Evolutionary conservation across 441 rosid species (phyloP).

Genomic region (Aleurites moluccanus): DNA sequence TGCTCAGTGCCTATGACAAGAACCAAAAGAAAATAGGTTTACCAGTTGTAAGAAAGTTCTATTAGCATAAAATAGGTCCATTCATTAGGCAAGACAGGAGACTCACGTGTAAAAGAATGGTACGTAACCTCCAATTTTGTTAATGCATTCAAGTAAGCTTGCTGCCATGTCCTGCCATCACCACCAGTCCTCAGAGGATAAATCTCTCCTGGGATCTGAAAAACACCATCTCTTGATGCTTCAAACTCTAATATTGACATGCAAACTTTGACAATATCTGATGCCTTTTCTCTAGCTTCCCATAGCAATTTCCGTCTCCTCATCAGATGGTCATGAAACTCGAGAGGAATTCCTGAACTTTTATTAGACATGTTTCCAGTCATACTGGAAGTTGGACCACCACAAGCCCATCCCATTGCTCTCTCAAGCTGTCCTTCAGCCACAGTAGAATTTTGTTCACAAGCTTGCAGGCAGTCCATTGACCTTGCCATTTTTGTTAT

Average conservation of each 20-base stretch:
- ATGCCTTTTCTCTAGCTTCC: constrained; percentile 90
- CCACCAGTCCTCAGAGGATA: constrained; percentile 45
- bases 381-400: constrained; percentile 67
- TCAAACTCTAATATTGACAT: constrained; percentile 88
- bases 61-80: constrained; percentile 11
- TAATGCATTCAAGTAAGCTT: constrained; percentile 65
- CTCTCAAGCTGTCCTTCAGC: constrained; percentile 98
- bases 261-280: constrained; percentile 69
- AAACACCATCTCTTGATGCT: constrained; percentile 89
- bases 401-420: constrained; percentile 99
- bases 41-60: constrained; percentile 15
- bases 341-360: constrained; percentile 83
- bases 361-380: constrained; percentile 59
- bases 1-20: constrained; percentile 63
- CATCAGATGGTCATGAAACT: constrained; percentile 80
- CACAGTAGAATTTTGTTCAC: constrained; percentile 65
- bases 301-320: constrained; percentile 71
- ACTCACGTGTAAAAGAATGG: constrained; percentile 86
- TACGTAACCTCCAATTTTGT: constrained; percentile 73
- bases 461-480: constrained; percentile 74
- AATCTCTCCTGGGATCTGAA: constrained; percentile 59
- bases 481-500: constrained; percentile 66
- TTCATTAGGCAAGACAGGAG: constrained; percentile 20
- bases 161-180: constrained; percentile 83
- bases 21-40: constrained; percentile 22